These are phyloP conservation scores for Hansenula anomala DNA, from an alignment of 1,139 yeast species.

Conservation along the genomic window DNA sequence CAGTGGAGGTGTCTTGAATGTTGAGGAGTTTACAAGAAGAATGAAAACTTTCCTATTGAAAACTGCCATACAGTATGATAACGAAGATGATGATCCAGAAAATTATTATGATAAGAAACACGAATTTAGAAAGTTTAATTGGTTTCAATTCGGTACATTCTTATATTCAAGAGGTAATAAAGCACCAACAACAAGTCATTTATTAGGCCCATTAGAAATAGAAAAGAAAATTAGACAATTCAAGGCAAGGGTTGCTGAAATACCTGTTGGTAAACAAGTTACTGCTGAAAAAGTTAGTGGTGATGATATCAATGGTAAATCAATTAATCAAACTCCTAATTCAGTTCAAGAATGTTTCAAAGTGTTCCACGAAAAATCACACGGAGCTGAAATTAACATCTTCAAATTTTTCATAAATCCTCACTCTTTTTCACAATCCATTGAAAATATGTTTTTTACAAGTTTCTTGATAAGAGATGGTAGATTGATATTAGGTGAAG, in stretches of 20 bases:
- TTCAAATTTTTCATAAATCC: slow-evolving; percentile 73
- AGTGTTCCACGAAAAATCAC: slow-evolving; percentile 30
- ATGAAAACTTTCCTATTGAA: slow-evolving; percentile 35
- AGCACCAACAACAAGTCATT: slow-evolving; percentile 52
- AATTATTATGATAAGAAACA: slow-evolving; percentile 22
- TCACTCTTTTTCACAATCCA: slow-evolving; percentile 65
- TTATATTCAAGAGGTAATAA: slow-evolving; percentile 42
- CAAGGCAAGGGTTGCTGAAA: slow-evolving; percentile 30
- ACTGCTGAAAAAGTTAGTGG: slow-evolving; percentile 47
- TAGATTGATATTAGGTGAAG: slow-evolving; percentile 46
- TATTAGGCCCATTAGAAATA: slow-evolving; percentile 70
- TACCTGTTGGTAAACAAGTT: slow-evolving; percentile 35
- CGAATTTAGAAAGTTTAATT: slow-evolving; percentile 36
- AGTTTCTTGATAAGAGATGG: slow-evolving; percentile 80
- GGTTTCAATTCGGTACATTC: slow-evolving; percentile 58
- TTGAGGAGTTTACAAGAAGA: slow-evolving; percentile 40
- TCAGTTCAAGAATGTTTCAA: slow-evolving; percentile 49
- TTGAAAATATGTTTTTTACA: slow-evolving; percentile 78
- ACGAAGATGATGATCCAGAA: slow-evolving; percentile 21
- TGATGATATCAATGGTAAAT: slow-evolving; percentile 44
- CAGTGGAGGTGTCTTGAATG: slow-evolving; percentile 42
- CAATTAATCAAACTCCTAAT: slow-evolving; percentile 51
- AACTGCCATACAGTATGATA: slow-evolving; percentile 20
- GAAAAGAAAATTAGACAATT: slow-evolving; percentile 43
- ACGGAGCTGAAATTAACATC: slow-evolving; percentile 44